Evolutionary conservation across 345 rosid species (phyloP).

Genomic region (Dipteronia dyeriana): DNA sequence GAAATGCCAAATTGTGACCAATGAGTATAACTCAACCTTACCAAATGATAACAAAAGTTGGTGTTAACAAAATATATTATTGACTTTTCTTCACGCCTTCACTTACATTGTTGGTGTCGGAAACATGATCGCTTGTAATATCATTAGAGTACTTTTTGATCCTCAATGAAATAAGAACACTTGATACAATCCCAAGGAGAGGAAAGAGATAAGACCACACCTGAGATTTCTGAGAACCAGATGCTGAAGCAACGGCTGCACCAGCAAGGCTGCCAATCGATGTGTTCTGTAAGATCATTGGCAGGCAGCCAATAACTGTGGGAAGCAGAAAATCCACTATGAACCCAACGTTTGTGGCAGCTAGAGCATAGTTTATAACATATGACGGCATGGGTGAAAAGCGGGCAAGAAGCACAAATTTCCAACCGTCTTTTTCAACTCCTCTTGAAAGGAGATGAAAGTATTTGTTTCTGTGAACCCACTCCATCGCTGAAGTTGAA

Average conservation of each 20-base stretch:
- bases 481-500: slow-evolving; percentile 63
- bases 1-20: neutral
- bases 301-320: slow-evolving; percentile 76
- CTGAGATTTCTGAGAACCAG: slow-evolving; percentile 59
- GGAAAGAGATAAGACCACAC: slow-evolving; percentile 78
- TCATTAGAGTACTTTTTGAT: slow-evolving; percentile 70
- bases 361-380: slow-evolving; percentile 83
- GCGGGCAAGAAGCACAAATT: slow-evolving; percentile 89
- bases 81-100: slow-evolving; percentile 24
- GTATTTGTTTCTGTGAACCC: slow-evolving; percentile 73
- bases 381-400: slow-evolving; percentile 95
- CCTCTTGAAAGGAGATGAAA: slow-evolving; percentile 75
- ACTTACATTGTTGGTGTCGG: slow-evolving; percentile 6
- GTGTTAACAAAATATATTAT: neutral
- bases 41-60: neutral
- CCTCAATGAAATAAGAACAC: slow-evolving; percentile 75
- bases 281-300: slow-evolving; percentile 94
- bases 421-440: slow-evolving; percentile 93
- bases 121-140: slow-evolving; percentile 30
- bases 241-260: slow-evolving; percentile 79
- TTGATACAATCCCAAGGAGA: slow-evolving; percentile 67
- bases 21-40: neutral
- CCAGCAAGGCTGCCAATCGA: slow-evolving; percentile 96
- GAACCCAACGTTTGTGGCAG: slow-evolving; percentile 81
- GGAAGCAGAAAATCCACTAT: slow-evolving; percentile 86